Percentiles rank a stretch among this genome's conserved stretches.
These are phyloP conservation scores for Populus hybrid DNA, from an alignment of 441 rosid species.

Conservation along the genomic window DNA sequence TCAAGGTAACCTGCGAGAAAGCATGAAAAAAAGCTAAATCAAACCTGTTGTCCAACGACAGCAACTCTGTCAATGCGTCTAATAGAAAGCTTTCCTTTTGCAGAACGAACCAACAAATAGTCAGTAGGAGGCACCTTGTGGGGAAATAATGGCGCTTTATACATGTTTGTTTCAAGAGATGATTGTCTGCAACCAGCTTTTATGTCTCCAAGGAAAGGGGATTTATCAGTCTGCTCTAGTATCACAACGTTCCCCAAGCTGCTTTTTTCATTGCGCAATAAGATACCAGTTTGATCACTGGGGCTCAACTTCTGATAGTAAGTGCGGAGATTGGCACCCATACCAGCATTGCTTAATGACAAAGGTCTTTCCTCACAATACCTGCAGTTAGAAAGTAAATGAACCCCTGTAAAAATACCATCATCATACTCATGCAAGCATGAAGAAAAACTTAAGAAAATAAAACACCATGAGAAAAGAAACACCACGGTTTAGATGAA, in stretches of 20 bases:
- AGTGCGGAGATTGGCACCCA: constrained; percentile 97
- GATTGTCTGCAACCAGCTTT: constrained; percentile 80
- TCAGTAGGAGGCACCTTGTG: constrained; percentile 89
- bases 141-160: constrained; percentile 82
- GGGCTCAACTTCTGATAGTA: constrained; percentile 87
- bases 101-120: constrained; percentile 86
- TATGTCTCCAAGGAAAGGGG: constrained; percentile 97
- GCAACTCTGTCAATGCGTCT: constrained; percentile 93
- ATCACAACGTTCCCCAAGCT: constrained; percentile 66
- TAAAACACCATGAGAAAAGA: neutral
- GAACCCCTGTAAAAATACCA: constrained; percentile 3
- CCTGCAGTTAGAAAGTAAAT: constrained; percentile 34
- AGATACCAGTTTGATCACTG: constrained; percentile 67
- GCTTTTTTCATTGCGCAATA: constrained; percentile 53
- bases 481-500: neutral
- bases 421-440: neutral
- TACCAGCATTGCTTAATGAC: constrained; percentile 84
- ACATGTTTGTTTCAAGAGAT: constrained; percentile 94
- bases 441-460: neutral
- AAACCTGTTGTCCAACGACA: constrained; percentile 96
- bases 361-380: constrained; percentile 98
- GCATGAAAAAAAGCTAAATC: constrained; percentile 29
- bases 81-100: constrained; percentile 94
- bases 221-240: constrained; percentile 88
- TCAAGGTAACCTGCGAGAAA: neutral